A percentile compares a stretch with the other conserved stretches of the same genome.
Conservation (phyloP, 2,329 filamentous ascomycete genomes). For the Pseudogymnoascus sp. region DNA sequence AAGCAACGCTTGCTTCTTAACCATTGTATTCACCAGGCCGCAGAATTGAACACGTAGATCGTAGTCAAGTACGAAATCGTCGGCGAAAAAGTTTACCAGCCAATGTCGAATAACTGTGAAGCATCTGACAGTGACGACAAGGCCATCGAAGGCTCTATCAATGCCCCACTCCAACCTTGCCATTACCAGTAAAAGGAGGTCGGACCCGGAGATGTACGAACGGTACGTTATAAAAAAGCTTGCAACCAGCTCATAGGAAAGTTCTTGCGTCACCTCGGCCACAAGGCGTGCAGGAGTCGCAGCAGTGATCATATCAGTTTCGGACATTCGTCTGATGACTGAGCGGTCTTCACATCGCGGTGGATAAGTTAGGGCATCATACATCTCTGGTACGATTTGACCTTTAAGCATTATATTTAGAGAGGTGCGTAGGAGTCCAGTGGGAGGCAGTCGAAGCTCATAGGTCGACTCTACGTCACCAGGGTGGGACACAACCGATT, state of each 20-base stretch:
- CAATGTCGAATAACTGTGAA: conserved; percentile 95
- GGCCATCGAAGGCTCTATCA: conserved; percentile 70
- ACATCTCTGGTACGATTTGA: conserved; percentile 65
- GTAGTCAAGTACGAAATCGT: conserved; percentile 79
- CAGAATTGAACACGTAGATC: conserved; percentile 71
- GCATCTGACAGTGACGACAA: conserved; percentile 88
- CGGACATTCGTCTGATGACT: conserved; percentile 71
- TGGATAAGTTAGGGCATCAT: conserved; percentile 69
- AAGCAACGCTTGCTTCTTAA: conserved; percentile 9
- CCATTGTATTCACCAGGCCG: conserved; percentile 56
- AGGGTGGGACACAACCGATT: conserved; percentile 19
- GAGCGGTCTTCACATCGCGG: conserved; percentile 69
- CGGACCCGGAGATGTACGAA: conserved; percentile 67
- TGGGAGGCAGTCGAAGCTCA: conserved; percentile 8
- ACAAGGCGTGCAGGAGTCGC: conserved; percentile 86
- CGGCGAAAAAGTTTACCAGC: conserved; percentile 95
- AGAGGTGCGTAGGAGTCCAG: conserved; percentile 14
- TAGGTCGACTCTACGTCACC: conserved; percentile 13
- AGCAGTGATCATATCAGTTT: conserved; percentile 67
- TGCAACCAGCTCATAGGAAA: conserved; percentile 86
- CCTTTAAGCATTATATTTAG: conserved; percentile 12
- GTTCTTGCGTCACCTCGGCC: conserved; percentile 68
- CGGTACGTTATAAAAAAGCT: conserved; percentile 97
- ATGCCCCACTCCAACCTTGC: conserved; percentile 83
- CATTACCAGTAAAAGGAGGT: conserved; percentile 75